phyloP scores from a whole-genome alignment of 148 eudicot species.

The Cornus controversa region DNA sequence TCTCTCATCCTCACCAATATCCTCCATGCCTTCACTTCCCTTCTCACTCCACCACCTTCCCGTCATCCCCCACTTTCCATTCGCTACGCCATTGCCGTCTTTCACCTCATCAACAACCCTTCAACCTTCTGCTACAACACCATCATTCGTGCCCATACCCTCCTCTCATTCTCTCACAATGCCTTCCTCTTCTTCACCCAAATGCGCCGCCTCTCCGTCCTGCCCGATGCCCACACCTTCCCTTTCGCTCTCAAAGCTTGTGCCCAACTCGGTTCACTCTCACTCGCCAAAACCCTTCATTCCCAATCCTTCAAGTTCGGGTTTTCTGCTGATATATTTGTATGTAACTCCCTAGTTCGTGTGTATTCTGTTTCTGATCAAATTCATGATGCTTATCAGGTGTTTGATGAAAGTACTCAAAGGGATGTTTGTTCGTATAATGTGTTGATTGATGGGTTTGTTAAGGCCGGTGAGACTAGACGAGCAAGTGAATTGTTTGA shows the following conservation, averaged over 20 bases:
- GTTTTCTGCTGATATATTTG: conserved; percentile 51
- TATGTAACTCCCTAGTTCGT: conserved; percentile 53
- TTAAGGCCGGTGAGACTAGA: conserved; percentile 53
- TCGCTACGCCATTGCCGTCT: conserved; percentile 49
- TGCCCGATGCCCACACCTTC: conserved; percentile 72
- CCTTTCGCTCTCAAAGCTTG: conserved; percentile 78
- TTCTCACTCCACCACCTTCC: conserved; percentile 19
- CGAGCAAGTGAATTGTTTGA: conserved; percentile 61
- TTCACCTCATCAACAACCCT: conserved; percentile 49
- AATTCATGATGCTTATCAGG: conserved; percentile 33
- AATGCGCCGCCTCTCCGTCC: conserved; percentile 54
- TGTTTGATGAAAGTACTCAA: conserved; percentile 53
- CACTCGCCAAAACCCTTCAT: conserved; percentile 42
- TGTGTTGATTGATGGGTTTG: conserved; percentile 67
- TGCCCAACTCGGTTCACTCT: conserved; percentile 27
- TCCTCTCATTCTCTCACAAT: conserved; percentile 44
- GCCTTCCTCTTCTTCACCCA: conserved; percentile 43
- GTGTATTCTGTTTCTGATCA: conserved; percentile 32
- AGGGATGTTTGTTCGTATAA: conserved; percentile 72
- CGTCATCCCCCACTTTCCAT: conserved; percentile 10
- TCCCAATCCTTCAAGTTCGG: conserved; percentile 58
- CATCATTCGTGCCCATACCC: conserved; percentile 63
- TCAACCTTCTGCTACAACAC: conserved; percentile 66
- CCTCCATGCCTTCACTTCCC: conserved; percentile 37
- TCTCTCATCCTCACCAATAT: conserved; percentile 47